A percentile compares a stretch with the other conserved stretches of the same genome.
Conservation (phyloP, 345 rosid genomes). For the Arabis hirsuta region DNA sequence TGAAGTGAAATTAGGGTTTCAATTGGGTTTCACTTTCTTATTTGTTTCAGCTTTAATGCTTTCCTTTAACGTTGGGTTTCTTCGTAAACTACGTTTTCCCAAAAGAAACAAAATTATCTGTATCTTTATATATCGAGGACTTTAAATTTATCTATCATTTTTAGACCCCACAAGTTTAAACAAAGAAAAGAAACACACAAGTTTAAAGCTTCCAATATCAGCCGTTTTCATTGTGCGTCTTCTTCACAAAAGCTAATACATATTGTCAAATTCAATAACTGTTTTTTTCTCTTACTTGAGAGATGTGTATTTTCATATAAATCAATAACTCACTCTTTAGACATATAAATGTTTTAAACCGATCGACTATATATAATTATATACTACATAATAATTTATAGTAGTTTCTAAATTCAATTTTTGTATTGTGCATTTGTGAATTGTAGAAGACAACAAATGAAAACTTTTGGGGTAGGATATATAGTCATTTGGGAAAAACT, state of each 20-base stretch:
- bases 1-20: constrained; percentile 47
- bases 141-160: constrained; percentile 24
- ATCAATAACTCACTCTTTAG: neutral
- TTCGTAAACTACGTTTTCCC: constrained; percentile 33
- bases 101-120: constrained; percentile 29
- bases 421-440: too few species aligned
- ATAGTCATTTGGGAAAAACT: too few species aligned
- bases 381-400: neutral
- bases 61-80: constrained; percentile 30
- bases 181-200: constrained; percentile 3
- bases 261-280: neutral
- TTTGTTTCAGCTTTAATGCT: constrained; percentile 57
- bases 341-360: neutral
- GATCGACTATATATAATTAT: neutral
- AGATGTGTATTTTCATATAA: neutral
- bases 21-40: constrained; percentile 52
- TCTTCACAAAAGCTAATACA: constrained; percentile 36
- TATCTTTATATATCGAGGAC: constrained; percentile 10
- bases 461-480: too few species aligned
- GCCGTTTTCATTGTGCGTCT: constrained; percentile 37
- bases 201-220: constrained; percentile 29
- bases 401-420: neutral
- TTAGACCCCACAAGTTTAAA: constrained; percentile 25
- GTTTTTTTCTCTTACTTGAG: constrained; percentile 1
- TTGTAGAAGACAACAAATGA: too few species aligned